Conservation (phyloP, 208 protist species). For the Crithidia acanthocephali region DNA sequence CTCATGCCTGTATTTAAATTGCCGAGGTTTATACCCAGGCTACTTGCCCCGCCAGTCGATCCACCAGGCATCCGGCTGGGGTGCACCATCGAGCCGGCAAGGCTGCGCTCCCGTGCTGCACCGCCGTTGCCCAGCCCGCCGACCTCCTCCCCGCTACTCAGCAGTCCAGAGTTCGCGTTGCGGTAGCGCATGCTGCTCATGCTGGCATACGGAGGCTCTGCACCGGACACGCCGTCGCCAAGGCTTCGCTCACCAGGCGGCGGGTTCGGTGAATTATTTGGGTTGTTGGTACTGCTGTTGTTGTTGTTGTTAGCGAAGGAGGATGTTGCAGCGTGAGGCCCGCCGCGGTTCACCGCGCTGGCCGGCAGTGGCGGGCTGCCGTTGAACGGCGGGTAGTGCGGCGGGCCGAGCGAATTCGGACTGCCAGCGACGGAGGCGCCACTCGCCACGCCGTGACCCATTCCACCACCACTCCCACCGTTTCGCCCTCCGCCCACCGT, state of each 20-base stretch:
- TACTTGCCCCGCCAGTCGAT: background rate
- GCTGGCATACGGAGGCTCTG: background rate
- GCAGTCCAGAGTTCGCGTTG: background rate
- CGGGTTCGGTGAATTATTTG: background rate
- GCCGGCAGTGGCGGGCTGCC: background rate
- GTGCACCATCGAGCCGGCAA: conserved; percentile 5
- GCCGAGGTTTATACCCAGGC: background rate
- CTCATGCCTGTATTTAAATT: background rate
- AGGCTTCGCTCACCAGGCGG: background rate
- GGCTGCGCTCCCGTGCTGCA: conserved; percentile 13
- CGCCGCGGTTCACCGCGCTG: background rate
- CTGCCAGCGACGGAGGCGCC: background rate
- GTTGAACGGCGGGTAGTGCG: conserved; percentile 5
- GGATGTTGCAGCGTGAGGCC: background rate
- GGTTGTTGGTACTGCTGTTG: background rate
- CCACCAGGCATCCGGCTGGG: background rate
- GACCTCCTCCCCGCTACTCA: background rate
- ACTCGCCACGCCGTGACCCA: background rate
- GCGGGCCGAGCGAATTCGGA: conserved; percentile 2
- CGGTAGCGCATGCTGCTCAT: conserved; percentile 11
- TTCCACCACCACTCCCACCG: background rate
- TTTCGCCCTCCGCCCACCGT: background rate
- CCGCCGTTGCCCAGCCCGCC: background rate
- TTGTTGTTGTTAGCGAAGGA: background rate
- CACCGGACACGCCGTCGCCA: background rate